A percentile compares a stretch with the other conserved stretches of the same genome.
Conservation (phyloP, 495 filamentous ascomycete genomes). For the Penicillium goetzii region DNA sequence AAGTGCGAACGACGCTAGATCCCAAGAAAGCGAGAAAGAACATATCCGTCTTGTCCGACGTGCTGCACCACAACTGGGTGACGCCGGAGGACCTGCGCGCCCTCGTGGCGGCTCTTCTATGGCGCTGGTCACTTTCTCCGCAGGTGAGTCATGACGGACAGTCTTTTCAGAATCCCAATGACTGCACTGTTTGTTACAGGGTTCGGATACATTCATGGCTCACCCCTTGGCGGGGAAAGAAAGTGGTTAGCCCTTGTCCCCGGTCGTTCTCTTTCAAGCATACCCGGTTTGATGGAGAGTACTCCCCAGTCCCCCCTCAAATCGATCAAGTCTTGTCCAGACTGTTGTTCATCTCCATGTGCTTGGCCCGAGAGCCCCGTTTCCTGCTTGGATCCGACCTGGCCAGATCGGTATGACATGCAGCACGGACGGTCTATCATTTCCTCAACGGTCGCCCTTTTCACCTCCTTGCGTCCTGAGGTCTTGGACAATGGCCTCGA, state of each 20-base stretch:
- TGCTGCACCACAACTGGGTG: neutral
- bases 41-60: slow-evolving; percentile 6
- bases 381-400: slow-evolving; percentile 1
- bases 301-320: neutral
- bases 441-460: slow-evolving; percentile 13
- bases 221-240: neutral
- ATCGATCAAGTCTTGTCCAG: neutral
- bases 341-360: neutral
- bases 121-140: slow-evolving; percentile 22
- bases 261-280: neutral
- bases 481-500: neutral
- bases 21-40: slow-evolving; percentile 5
- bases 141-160: slow-evolving; percentile 10
- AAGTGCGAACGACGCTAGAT: slow-evolving; percentile 13
- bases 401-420: slow-evolving; percentile 29
- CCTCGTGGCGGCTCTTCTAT: slow-evolving; percentile 30
- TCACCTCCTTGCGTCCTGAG: slow-evolving; percentile 26
- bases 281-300: neutral
- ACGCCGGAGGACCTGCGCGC: slow-evolving; percentile 1
- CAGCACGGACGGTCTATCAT: slow-evolving; percentile 30
- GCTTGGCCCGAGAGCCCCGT: neutral
- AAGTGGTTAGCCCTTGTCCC: neutral
- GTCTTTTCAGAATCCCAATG: neutral
- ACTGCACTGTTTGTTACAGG: neutral
- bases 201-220: neutral